These are phyloP conservation scores for Neodidymelliopsis sp. DNA, from an alignment of 2,329 filamentous ascomycete genomes.

Conservation along the genomic window DNA sequence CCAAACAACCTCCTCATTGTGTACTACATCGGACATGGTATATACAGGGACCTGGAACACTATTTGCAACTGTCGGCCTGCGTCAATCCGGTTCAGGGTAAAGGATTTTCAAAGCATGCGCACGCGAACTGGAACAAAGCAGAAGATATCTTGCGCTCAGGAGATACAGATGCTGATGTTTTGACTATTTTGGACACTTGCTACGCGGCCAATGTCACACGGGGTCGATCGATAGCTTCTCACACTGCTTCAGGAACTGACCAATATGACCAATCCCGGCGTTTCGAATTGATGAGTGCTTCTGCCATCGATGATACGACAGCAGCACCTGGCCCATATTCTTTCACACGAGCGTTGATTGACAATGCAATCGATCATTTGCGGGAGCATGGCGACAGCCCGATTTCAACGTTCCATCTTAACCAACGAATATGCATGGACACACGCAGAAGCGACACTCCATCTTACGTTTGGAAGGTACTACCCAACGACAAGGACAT, in stretches of 20 bases:
- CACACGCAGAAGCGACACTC: conserved; percentile 30
- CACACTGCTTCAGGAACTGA: too few relatives aligned
- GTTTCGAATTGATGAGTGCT: conserved; percentile 43
- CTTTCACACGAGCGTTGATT: conserved; percentile 47
- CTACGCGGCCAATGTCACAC: conserved; percentile 44
- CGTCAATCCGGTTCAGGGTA: conserved; percentile 15
- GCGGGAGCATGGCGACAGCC: conserved; percentile 22
- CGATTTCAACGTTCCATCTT: conserved; percentile 40
- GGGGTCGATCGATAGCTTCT: too few relatives aligned
- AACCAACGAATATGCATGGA: conserved; percentile 36
- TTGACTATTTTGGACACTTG: conserved; percentile 50
- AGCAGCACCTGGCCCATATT: conserved; percentile 36
- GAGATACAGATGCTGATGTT: conserved; percentile 43
- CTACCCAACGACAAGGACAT: conserved; percentile 38
- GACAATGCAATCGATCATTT: conserved; percentile 33
- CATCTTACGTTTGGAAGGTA: conserved; percentile 36
- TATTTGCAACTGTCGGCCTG: conserved; percentile 36
- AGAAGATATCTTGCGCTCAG: conserved; percentile 35
- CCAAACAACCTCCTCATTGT: conserved; percentile 44
- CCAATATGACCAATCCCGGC: conserved; percentile 29
- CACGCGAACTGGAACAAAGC: conserved; percentile 44
- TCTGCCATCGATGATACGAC: conserved; percentile 37
- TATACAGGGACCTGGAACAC: conserved; percentile 28
- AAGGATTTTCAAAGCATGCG: conserved; percentile 32
- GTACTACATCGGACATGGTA: conserved; percentile 50